Percentiles rank a stretch among this genome's conserved stretches.
Conservation (phyloP, 176 grass and related monocot species). For the Musa itinerans region DNA sequence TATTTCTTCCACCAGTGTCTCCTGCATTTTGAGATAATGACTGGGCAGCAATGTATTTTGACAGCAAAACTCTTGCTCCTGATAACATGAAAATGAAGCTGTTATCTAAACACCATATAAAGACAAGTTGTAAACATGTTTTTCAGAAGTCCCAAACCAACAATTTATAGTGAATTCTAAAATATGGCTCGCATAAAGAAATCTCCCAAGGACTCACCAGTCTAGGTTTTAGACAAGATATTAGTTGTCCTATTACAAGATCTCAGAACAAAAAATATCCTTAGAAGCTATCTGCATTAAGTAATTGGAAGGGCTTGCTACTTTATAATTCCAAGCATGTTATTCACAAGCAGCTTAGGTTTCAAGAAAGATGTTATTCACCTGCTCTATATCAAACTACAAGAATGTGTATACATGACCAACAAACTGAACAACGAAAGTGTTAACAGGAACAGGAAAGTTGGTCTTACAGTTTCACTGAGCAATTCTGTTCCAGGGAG, state of each 20-base stretch:
- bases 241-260: no score
- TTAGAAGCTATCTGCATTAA: no score
- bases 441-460: not conserved
- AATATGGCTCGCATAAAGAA: no score
- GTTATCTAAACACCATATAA: not conserved
- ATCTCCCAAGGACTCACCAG: no score
- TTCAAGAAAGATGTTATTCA: no score
- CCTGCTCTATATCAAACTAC: not conserved
- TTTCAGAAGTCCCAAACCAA: no score
- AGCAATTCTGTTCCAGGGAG: constrained; percentile 80
- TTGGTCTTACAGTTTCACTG: constrained; percentile 55
- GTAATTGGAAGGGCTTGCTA: no score
- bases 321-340: no score
- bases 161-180: no score
- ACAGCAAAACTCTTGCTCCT: constrained; percentile 84
- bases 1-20: constrained; percentile 74
- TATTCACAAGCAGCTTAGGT: no score
- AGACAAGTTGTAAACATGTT: not conserved
- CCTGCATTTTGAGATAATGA: constrained; percentile 86
- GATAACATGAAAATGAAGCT: constrained; percentile 19
- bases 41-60: constrained; percentile 63
- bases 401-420: not conserved
- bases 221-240: no score
- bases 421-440: not conserved
- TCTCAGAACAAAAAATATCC: no score